Evolutionary conservation across 192 early-diverging fungal genomes (phyloP).

Genomic region (Chytriomyces confervae): DNA sequence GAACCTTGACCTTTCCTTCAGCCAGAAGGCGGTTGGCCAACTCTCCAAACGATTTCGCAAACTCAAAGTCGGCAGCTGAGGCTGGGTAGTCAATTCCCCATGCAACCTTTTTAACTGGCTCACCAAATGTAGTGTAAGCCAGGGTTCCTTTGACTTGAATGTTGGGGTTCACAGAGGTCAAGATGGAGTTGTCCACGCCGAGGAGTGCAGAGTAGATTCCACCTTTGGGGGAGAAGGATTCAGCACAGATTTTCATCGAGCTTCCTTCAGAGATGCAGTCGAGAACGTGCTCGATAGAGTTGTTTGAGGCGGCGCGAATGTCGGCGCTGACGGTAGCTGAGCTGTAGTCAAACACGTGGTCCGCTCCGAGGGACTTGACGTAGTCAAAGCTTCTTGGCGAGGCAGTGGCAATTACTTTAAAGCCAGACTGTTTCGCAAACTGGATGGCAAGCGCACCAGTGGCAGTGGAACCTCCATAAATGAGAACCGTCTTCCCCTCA

Average conservation of each 20-base stretch:
- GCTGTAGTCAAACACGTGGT: constrained; percentile 41
- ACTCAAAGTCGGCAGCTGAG: constrained; percentile 27
- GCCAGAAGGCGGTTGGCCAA: constrained; percentile 31
- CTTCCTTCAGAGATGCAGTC: constrained; percentile 29
- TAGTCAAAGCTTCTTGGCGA: constrained; percentile 39
- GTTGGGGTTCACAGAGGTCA: constrained; percentile 8
- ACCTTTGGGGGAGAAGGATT: constrained; percentile 16
- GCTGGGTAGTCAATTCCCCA: constrained; percentile 2
- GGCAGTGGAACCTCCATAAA: constrained; percentile 42
- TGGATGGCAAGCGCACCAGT: constrained; percentile 52
- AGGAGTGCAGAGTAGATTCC: constrained; percentile 33
- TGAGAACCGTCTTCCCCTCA: constrained; percentile 29
- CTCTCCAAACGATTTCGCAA: constrained; percentile 33
- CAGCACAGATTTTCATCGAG: constrained; percentile 24
- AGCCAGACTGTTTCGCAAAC: constrained; percentile 36
- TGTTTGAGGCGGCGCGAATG: constrained; percentile 23
- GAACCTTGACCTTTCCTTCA: constrained; percentile 40
- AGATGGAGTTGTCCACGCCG: not conserved
- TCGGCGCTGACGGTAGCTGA: constrained; percentile 4
- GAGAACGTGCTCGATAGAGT: constrained; percentile 30
- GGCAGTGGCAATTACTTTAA: constrained; percentile 30
- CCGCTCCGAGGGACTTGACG: constrained; percentile 30
- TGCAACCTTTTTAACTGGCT: constrained; percentile 33
- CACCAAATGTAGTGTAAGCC: constrained; percentile 42
- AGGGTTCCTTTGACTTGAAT: constrained; percentile 27